A percentile compares a stretch with the other conserved stretches of the same genome.
Evolutionary conservation across 1,284 basidiomycete genomes (phyloP).

Genomic region (Wolfiporia cocos): DNA sequence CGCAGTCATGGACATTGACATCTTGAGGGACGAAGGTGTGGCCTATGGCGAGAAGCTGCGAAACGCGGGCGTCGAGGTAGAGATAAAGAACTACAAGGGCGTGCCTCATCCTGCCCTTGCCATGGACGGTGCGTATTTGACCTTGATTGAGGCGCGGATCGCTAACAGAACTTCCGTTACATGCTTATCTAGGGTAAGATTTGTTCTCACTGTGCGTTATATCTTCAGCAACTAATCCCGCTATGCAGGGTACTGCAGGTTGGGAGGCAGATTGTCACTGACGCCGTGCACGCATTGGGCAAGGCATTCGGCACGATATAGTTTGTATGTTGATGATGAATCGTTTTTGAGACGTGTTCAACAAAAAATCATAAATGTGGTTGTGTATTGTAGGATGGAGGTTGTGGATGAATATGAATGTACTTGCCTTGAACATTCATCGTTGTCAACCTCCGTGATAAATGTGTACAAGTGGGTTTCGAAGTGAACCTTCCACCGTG

Average conservation of each 20-base stretch:
- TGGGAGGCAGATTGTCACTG: constrained; percentile 46
- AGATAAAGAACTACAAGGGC: constrained; percentile 50
- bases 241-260: constrained; percentile 39
- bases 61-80: constrained; percentile 46
- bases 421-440: no score
- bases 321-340: no score
- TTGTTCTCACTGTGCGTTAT: constrained; percentile 1
- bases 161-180: background rate
- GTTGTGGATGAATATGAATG: no score
- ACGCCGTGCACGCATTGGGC: constrained; percentile 43
- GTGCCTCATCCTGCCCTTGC: constrained; percentile 67
- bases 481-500: no score
- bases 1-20: constrained; percentile 59
- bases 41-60: constrained; percentile 57
- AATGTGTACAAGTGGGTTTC: no score
- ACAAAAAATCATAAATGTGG: no score
- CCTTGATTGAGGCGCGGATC: background rate
- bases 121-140: constrained; percentile 48
- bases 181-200: constrained; percentile 13
- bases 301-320: constrained; percentile 32
- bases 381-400: no score
- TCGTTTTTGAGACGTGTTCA: no score
- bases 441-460: no score
- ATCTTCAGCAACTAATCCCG: constrained; percentile 6
- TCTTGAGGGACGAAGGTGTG: constrained; percentile 62